Conservation (phyloP, 78 protist species). For the Capsaspora owczarzaki region DNA sequence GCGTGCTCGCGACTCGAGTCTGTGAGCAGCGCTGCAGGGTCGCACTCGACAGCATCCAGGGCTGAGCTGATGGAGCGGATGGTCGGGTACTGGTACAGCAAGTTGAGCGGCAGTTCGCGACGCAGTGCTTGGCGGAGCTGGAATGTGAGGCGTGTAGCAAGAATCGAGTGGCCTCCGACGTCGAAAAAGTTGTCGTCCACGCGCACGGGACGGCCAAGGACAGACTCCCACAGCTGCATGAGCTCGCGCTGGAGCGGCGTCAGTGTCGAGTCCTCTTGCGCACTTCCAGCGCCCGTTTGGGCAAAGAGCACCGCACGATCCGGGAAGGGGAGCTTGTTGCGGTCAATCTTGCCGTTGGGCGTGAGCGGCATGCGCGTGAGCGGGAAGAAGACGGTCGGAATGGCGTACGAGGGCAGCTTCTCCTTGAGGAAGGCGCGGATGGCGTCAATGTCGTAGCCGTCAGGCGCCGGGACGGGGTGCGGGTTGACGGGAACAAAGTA, state of each 20-base stretch:
- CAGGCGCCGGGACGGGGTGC: neutral
- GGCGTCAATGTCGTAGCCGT: neutral
- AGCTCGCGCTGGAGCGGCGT: slow-evolving; percentile 14
- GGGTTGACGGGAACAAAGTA: slow-evolving; percentile 42
- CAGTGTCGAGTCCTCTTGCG: neutral
- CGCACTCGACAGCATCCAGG: neutral
- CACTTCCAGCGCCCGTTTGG: neutral
- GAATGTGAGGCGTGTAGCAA: slow-evolving; percentile 30
- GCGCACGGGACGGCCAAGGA: neutral
- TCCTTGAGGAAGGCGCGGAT: slow-evolving; percentile 17
- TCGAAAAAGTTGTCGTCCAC: slow-evolving; percentile 48
- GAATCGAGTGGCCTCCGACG: slow-evolving; percentile 58
- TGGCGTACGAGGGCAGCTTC: slow-evolving; percentile 42
- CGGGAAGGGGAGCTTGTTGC: slow-evolving; percentile 30
- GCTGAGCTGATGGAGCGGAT: neutral
- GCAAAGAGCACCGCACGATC: neutral
- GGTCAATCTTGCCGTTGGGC: slow-evolving; percentile 61
- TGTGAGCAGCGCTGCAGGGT: neutral
- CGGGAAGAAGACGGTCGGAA: slow-evolving; percentile 14
- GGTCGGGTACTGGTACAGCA: slow-evolving; percentile 37
- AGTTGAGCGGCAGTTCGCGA: slow-evolving; percentile 36
- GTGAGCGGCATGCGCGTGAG: slow-evolving; percentile 50
- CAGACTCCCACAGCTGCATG: slow-evolving; percentile 23
- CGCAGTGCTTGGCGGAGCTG: neutral
- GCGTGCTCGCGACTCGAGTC: neutral